Evolutionary conservation across 495 filamentous ascomycete genomes (phyloP), one percentile per base, ranked within the genome.

Genomic region (Daldinia loculata): DNA sequence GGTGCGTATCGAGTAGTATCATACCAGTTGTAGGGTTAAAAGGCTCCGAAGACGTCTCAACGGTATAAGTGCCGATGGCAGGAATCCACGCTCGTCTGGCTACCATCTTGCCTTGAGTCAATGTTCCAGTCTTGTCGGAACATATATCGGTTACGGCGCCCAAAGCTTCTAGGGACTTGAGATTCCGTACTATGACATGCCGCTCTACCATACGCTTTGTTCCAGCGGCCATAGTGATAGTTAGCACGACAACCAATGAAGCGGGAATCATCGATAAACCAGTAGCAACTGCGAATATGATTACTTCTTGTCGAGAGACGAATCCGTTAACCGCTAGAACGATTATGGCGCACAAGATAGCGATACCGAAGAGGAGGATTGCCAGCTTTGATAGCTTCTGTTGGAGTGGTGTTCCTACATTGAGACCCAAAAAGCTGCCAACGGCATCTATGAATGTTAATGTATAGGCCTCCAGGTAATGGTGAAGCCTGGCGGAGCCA

Each of bases 61-160:
- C 82, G 9, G 85, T 86, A 72, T 88, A 90, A 0, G 87, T 90
- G 24, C 90, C 90, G 39, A 74, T 80, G 67, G 61, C 79, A 3
- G 83, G 83, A 56, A 87, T 70, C 86, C 86, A 88, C 11, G 84
- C 86, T 59, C 80, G 81, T 60, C 80, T 85, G 24, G 83, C 81
- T 8, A 87, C 80, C 86, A 88, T 88, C 61, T 84, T 86, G 24
- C 90, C 90, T 76, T 92, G 90, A 1, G 90, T 91, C 29, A 92
- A 77, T 12, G 90, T 91, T 15, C 90, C 89, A 17, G 90, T 92
- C 75, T 91, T 92, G 70, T 91, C 90, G 1, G 89, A 91, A 74
- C 90, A 92, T 57, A 92, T 90, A 69, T 91, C 86, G 26, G 89
- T 90, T n/a, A 90, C 87, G 38, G 84, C 89, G 15, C 90, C 90